Evolutionary conservation across 1,139 yeast species (phyloP).

Genomic region (Geotrichum cucujoidarum): DNA sequence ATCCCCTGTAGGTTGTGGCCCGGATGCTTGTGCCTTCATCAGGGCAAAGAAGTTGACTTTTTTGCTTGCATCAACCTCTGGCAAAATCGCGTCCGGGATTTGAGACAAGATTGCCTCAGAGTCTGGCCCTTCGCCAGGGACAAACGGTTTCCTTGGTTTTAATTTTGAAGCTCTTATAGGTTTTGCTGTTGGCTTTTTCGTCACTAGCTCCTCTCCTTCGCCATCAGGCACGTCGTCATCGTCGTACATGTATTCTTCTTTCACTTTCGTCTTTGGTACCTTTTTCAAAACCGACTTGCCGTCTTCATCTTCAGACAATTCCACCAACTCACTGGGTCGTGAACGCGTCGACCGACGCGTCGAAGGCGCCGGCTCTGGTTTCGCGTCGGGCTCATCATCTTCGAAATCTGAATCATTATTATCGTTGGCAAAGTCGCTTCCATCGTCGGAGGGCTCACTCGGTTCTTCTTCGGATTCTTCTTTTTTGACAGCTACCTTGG

Average conservation of each 20-base stretch:
- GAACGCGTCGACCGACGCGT: conserved; percentile 11
- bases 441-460: conserved; percentile 46
- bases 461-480: not conserved
- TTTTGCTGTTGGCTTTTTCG: not conserved
- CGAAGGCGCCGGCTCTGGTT: conserved; percentile 1
- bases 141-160: not conserved
- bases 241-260: conserved; percentile 10
- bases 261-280: conserved; percentile 6
- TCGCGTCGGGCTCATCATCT: conserved; percentile 1
- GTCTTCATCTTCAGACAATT: conserved; percentile 3
- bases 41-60: conserved; percentile 53
- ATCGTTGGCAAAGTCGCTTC: conserved; percentile 24
- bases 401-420: conserved; percentile 45
- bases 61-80: conserved; percentile 50
- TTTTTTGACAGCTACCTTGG: conserved; percentile 42
- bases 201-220: conserved; percentile 9
- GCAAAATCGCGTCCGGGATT: conserved; percentile 67
- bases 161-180: not conserved
- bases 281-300: not conserved
- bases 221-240: conserved; percentile 11
- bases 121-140: conserved; percentile 25
- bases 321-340: conserved; percentile 14
- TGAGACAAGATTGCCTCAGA: conserved; percentile 53
- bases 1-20: conserved; percentile 31
- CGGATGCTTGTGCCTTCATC: conserved; percentile 23